These are phyloP conservation scores for Vitis hybrid DNA, from an alignment of 177 flowering plant genomes.

Conservation along the genomic window DNA sequence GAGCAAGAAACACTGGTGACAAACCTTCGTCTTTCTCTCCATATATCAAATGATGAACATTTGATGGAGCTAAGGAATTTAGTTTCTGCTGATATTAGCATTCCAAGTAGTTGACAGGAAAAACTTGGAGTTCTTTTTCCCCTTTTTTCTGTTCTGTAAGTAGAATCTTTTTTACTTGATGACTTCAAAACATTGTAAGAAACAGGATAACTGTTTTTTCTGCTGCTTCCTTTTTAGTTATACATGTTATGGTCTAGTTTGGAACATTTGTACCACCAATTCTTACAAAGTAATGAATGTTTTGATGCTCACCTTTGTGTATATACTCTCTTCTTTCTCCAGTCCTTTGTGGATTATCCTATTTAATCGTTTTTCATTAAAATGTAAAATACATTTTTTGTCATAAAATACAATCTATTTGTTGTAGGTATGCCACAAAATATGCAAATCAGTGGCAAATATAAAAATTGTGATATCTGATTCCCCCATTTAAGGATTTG, in stretches of 20 bases:
- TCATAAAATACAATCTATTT: not conserved
- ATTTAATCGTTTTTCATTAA: not conserved
- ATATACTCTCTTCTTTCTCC: not conserved
- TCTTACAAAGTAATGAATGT: constrained; percentile 8
- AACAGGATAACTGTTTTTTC: constrained; percentile 8
- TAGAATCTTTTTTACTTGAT: constrained; percentile 17
- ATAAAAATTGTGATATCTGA: not conserved
- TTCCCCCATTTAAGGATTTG: not conserved
- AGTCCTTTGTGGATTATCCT: not conserved
- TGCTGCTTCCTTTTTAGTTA: constrained; percentile 5
- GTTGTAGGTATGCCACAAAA: not conserved
- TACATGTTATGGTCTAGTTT: constrained; percentile 10
- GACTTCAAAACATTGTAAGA: constrained; percentile 30
- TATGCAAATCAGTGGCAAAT: not conserved
- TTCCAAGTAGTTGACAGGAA: constrained; percentile 33
- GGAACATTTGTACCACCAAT: constrained; percentile 12
- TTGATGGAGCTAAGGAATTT: constrained; percentile 69
- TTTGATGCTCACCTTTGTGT: constrained; percentile 11
- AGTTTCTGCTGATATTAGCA: constrained; percentile 44
- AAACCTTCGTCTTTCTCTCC: constrained; percentile 73
- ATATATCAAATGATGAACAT: constrained; percentile 92
- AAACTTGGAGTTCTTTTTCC: constrained; percentile 4
- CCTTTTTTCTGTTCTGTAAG: not conserved
- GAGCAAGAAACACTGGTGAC: constrained; percentile 76
- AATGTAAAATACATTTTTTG: not conserved